Evolutionary conservation across 179 eudicot species (phyloP), one percentile per base, ranked within the genome.

Genomic region (Silene coronaria): DNA sequence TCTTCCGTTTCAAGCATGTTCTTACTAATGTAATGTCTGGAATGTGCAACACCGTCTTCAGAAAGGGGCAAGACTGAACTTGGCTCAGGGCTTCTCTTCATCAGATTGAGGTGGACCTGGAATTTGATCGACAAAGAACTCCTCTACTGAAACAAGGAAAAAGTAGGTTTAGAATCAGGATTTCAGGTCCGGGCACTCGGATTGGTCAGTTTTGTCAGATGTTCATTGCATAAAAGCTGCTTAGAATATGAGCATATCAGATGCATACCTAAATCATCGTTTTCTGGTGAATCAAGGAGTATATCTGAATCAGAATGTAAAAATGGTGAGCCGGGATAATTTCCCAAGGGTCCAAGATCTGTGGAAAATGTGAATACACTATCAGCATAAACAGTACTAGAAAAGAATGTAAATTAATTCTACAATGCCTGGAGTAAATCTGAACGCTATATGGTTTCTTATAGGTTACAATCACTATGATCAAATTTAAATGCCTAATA

Each of bases 271-370:
- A 95, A 82, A 82, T 89, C 97, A 28, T 90, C 97, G 62, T 84
- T 91, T 57, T 94, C 96, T 5, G 96, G 94, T 74, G 98, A 91
- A 86, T 93, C 92, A 27, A 91, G 92, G 75, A 93, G 80, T 78
- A 93, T 91, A 81, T 94, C 98, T 14, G 97, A 89, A 85, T 95
- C 99, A 71, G 99, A 95, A 63, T 87, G 96, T 73, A 95, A 79
- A 80, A 92, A 95, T 30, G 99, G 97, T 14, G 97, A 95, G 67
- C 97, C 95, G n/a, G 97, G 91, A 88, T 95, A 95, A 80, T 95
- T 92, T 81, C 99, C 97, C 80, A 95, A 84, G 26, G 91, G 86
- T 79, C 99, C 99, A 76, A 95, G 89, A 88, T 95, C 99, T 95
- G 95, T n/a, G n/a, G 55, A 64, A 30, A 74, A 30, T 60, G 27